phyloP scores from a whole-genome alignment of 1,139 yeast genomes.

The Yarrowia galli region DNA sequence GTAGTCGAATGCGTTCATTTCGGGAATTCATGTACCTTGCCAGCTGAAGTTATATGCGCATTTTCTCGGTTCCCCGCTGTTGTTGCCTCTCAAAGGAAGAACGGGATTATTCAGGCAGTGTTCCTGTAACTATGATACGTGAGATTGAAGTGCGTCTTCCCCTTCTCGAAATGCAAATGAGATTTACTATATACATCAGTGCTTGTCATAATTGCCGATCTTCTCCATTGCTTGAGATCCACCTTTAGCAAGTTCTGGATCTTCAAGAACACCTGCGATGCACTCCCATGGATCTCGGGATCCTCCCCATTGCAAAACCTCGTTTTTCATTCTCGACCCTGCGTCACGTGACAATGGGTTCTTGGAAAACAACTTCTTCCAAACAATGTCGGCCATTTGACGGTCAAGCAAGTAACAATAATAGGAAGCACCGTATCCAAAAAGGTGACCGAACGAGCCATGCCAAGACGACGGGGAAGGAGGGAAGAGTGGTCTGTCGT shows the following conservation, averaged over 20 bases:
- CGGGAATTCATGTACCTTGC: no score
- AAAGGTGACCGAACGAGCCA: constrained; percentile 91
- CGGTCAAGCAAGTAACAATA: constrained; percentile 91
- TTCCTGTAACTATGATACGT: no score
- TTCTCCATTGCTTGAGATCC: constrained; percentile 77
- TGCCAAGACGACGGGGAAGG: constrained; percentile 74
- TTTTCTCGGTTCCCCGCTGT: no score
- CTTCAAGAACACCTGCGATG: constrained; percentile 77
- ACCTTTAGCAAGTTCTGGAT: constrained; percentile 66
- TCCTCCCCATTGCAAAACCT: constrained; percentile 92
- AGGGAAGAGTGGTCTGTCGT: constrained; percentile 52
- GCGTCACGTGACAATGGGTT: constrained; percentile 71
- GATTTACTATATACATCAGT: constrained; percentile 3
- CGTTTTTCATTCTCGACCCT: constrained; percentile 75
- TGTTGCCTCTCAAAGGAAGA: no score
- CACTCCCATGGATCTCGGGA: constrained; percentile 89
- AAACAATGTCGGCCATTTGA: constrained; percentile 87
- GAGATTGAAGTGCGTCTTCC: background rate
- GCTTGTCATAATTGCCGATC: constrained; percentile 53
- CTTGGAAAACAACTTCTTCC: constrained; percentile 70
- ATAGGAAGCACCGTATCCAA: constrained; percentile 93
- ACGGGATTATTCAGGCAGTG: no score
- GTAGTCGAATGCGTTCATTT: no score
- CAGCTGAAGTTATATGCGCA: no score
- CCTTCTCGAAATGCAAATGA: background rate